Conservation (phyloP, 2,329 filamentous ascomycete genomes). For the Parastagonospora avenae region DNA sequence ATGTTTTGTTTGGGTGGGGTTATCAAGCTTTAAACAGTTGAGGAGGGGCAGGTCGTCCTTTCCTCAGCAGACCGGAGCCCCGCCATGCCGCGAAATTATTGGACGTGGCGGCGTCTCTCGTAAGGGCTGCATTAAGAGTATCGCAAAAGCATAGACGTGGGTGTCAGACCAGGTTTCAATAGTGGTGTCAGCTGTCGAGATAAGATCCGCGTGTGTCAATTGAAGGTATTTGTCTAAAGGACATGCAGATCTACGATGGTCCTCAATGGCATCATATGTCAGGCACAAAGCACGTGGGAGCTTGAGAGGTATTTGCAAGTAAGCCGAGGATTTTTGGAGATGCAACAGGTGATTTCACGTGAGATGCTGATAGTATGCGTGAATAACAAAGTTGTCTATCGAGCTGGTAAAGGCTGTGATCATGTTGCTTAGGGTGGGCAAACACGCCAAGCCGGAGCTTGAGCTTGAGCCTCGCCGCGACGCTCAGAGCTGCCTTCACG, state of each 20-base stretch:
- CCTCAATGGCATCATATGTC: not conserved
- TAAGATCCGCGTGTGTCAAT: not conserved
- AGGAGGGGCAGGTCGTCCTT: slow-evolving; percentile 27
- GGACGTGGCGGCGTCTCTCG: slow-evolving; percentile 25
- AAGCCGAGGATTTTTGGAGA: not conserved
- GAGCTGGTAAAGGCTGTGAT: not conserved
- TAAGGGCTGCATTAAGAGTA: slow-evolving; percentile 30
- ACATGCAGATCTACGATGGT: not conserved
- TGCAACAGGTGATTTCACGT: not conserved
- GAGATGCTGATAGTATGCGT: not conserved
- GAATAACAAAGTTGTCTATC: not conserved
- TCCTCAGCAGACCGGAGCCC: slow-evolving; percentile 26
- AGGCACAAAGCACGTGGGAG: too few species aligned
- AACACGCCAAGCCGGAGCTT: slow-evolving; percentile 12
- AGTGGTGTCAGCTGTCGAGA: not conserved
- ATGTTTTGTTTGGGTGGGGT: slow-evolving; percentile 33
- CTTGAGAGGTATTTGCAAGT: too few species aligned
- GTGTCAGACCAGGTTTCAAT: not conserved
- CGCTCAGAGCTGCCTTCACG: slow-evolving; percentile 22
- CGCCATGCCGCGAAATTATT: slow-evolving; percentile 29
- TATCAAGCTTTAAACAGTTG: slow-evolving; percentile 23
- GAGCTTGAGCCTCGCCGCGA: slow-evolving; percentile 20
- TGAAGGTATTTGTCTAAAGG: not conserved
- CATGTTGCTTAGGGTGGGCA: not conserved
- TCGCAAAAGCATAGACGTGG: slow-evolving; percentile 24